phyloP scores from a whole-genome alignment of 2,329 filamentous ascomycete species.

The Amauroascus verrucosus region DNA sequence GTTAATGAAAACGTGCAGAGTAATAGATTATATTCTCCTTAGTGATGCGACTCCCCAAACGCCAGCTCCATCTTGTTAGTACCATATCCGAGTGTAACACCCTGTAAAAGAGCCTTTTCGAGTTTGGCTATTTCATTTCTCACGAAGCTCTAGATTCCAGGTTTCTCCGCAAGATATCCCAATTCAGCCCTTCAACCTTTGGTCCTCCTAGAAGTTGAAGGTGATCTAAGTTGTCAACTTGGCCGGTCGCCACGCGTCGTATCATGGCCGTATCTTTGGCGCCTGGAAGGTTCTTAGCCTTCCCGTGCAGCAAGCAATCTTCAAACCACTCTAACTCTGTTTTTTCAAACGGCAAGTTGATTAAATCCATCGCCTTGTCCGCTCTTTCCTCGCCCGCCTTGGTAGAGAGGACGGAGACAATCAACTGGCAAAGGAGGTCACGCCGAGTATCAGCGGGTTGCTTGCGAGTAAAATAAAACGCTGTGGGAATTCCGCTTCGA shows the following conservation, averaged over 20 bases:
- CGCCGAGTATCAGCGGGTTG: conserved; percentile 53
- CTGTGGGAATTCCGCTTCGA: conserved; percentile 57
- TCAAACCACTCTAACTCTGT: conserved; percentile 67
- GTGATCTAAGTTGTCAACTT: conserved; percentile 26
- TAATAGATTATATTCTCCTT: too few relatives aligned
- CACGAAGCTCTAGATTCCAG: conserved; percentile 18
- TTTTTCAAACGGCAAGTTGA: conserved; percentile 60
- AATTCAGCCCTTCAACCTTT: conserved; percentile 43
- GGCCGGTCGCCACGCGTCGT: conserved; percentile 59
- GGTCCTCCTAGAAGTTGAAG: conserved; percentile 35
- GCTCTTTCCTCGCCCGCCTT: conserved; percentile 35
- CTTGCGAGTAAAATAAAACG: conserved; percentile 61
- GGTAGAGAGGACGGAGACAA: conserved; percentile 47
- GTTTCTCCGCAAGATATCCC: conserved; percentile 39
- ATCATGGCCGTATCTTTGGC: conserved; percentile 66
- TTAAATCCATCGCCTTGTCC: conserved; percentile 55
- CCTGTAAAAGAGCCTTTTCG: neutral
- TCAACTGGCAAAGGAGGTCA: conserved; percentile 56
- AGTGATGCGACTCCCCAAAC: neutral
- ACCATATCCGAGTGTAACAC: neutral
- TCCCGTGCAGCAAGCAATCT: conserved; percentile 54
- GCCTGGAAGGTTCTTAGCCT: conserved; percentile 53
- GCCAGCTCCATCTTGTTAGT: neutral
- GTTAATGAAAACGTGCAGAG: neutral
- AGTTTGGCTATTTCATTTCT: neutral